Conservation (phyloP, 176 grass and related monocot species). For the Cymbopogon citratus region DNA sequence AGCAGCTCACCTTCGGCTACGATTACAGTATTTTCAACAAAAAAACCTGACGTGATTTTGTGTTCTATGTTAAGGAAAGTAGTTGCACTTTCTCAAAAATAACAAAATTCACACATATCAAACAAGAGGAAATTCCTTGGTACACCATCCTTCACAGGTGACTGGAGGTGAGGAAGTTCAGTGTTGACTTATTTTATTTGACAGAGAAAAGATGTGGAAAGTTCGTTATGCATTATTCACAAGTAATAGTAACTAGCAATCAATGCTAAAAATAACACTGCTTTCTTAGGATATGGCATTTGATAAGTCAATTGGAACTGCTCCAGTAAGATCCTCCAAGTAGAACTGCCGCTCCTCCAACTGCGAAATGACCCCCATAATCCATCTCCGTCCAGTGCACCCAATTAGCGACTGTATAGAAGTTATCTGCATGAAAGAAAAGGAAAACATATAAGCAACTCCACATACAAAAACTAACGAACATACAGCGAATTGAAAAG, state of each 20-base stretch:
- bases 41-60: slow-evolving; percentile 94
- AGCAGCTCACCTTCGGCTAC: slow-evolving; percentile 85
- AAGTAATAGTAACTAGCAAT: neutral
- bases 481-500: neutral
- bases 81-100: neutral
- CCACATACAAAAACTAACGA: neutral
- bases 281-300: slow-evolving; percentile 79
- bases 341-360: slow-evolving; percentile 83
- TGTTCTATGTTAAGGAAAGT: slow-evolving; percentile 66
- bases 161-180: neutral
- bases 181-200: neutral
- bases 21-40: slow-evolving; percentile 85
- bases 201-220: neutral
- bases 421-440: slow-evolving; percentile 61
- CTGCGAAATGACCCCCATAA: slow-evolving; percentile 93
- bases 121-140: neutral
- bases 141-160: neutral
- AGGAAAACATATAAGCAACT: neutral
- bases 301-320: slow-evolving; percentile 72
- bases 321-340: slow-evolving; percentile 92
- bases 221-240: neutral
- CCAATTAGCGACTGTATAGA: slow-evolving; percentile 84
- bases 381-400: slow-evolving; percentile 91
- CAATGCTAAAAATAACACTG: neutral
- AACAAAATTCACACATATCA: neutral